Base-by-base conservation (phyloP, 129 eudicot genomes). In the Erigeron canadensis region DNA sequence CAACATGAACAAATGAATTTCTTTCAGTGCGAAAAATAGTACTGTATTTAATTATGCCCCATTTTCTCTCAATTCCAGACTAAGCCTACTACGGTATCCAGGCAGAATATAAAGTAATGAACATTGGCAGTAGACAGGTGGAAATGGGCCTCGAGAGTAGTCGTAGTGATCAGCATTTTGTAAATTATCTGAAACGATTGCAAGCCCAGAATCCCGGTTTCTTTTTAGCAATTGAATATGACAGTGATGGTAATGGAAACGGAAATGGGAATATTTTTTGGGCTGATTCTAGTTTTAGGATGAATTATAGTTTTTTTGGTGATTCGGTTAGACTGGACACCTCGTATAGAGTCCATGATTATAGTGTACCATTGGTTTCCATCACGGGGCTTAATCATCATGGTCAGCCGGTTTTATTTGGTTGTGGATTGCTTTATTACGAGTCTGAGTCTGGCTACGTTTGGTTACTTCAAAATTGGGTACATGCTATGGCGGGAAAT, bases 301-400 rank as follows among this genome's bases (percentile, higher is more conserved):
- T 66, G 50, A 90, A 90, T 69, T 90, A 90, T 69, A 80, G 50
- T 62, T 79, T 81, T 69, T 90, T 90, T 63, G 89, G 95, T 34
- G 97, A 90, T 79, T 83, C 95, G n/a, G 86, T 87, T 11, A 83
- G 81, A 54, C 75, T 90, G 5, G 87, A 87, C 67, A 81, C 91
- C 8, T 71, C 86, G 0, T 85, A 79, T 67, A 50, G 83, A 68
- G 43, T 66, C 43, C 71, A 70, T 64, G 67, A 76, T 7, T 73
- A 65, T 45, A 78, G 51, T 72, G 79, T 83, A 41, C 95, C 97
- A 0, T 83, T 90, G 56, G 87, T 77, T n/a, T 64, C 86, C n/a
- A 73, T 90, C 75, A 85, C 83, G 13, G 97, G 97, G 42, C 65
- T 90, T 51, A 90, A 90, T 71, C 95, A 90, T 77, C 97, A 90